Conservation (phyloP, 345 rosid genomes). For the Sisymbrium altissimum region DNA sequence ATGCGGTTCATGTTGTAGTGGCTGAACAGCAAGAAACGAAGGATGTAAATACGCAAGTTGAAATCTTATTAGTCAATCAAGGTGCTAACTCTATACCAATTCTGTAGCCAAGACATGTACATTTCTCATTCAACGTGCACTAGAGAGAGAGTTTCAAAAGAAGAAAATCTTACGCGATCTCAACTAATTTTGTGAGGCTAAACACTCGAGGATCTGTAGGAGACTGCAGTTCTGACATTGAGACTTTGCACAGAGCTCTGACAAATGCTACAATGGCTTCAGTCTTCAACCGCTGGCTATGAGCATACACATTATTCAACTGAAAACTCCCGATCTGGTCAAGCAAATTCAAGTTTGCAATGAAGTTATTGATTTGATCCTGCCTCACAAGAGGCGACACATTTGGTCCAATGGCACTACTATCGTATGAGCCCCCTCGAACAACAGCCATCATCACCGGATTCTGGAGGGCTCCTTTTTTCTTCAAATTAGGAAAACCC, state of each 20-base stretch:
- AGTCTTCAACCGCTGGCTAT: constrained; percentile 89
- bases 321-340: constrained; percentile 94
- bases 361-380: constrained; percentile 71
- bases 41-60: neutral
- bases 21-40: constrained; percentile 45
- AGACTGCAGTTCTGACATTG: constrained; percentile 91
- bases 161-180: constrained; percentile 74
- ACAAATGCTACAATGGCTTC: constrained; percentile 95
- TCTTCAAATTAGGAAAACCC: constrained; percentile 68
- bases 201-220: constrained; percentile 99
- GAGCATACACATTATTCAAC: constrained; percentile 93
- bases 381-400: constrained; percentile 62
- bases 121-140: constrained; percentile 16
- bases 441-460: constrained; percentile 97
- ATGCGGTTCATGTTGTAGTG: constrained; percentile 97
- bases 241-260: constrained; percentile 91
- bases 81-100: neutral
- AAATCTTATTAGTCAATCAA: constrained; percentile 12
- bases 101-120: constrained; percentile 2
- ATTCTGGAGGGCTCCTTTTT: constrained; percentile 82
- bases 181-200: constrained; percentile 93
- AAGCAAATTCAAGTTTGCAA: constrained; percentile 88
- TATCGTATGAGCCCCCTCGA: constrained; percentile 95
- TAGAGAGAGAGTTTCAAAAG: constrained; percentile 5
- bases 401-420: constrained; percentile 62